phyloP scores from a whole-genome alignment of 2,329 filamentous ascomycete genomes.

The Chaetothyriales sp. region DNA sequence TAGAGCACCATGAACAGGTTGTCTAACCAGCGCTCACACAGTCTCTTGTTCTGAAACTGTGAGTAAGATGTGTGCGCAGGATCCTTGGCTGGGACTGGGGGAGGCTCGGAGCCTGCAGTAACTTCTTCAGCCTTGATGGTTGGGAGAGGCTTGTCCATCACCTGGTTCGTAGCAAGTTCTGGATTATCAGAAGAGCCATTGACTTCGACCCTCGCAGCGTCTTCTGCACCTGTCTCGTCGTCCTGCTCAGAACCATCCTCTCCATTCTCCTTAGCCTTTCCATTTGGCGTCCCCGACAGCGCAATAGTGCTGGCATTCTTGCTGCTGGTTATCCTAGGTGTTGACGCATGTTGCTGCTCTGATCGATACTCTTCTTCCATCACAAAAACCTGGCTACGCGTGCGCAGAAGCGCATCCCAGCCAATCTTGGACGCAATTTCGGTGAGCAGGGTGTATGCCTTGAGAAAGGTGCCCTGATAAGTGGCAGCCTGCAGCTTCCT shows the following conservation, averaged over 20 bases:
- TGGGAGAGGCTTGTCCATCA: conserved; percentile 64
- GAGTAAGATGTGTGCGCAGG: conserved; percentile 60
- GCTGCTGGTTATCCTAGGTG: conserved; percentile 33
- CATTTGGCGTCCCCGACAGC: conserved; percentile 51
- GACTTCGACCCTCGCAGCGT: conserved; percentile 19
- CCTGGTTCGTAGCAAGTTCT: conserved; percentile 18
- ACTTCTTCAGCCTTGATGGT: conserved; percentile 62
- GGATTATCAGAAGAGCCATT: conserved; percentile 18
- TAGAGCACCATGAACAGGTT: conserved; percentile 99
- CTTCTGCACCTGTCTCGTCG: conserved; percentile 17
- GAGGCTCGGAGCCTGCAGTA: conserved; percentile 58
- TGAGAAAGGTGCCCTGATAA: conserved; percentile 90
- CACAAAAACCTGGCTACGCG: conserved; percentile 91
- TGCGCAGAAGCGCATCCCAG: conserved; percentile 91
- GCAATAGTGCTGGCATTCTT: conserved; percentile 68
- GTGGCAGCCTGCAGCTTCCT: conserved; percentile 71
- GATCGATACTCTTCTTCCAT: conserved; percentile 98
- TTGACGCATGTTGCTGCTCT: conserved; percentile 44
- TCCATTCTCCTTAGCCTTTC: conserved; percentile 25
- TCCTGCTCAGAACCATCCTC: conserved; percentile 12
- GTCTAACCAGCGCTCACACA: conserved; percentile 95
- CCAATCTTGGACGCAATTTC: conserved; percentile 94
- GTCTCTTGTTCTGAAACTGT: conserved; percentile 87
- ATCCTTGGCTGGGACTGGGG: conserved; percentile 23
- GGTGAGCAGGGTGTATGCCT: conserved; percentile 84